Conservation (phyloP, 1,284 basidiomycete species). For the Trichosporon ovoides region DNA sequence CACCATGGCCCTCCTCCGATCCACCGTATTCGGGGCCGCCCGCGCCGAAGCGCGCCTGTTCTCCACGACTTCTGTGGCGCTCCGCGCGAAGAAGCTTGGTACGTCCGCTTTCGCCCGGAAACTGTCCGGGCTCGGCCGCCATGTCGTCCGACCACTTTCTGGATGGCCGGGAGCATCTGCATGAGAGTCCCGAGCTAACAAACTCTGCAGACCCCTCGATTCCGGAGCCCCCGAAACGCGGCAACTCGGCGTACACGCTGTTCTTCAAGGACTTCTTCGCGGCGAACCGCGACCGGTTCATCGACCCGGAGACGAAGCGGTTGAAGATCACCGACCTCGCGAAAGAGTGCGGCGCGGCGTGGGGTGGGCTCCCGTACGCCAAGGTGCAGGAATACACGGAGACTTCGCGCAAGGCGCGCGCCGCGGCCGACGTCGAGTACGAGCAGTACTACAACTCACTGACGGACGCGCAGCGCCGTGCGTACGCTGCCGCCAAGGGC, state of each 20-base stretch:
- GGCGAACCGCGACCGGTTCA: slow-evolving; percentile 7
- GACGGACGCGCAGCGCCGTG: slow-evolving; percentile 19
- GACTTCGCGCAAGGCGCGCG: slow-evolving; percentile 1
- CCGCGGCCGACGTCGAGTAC: slow-evolving; percentile 22
- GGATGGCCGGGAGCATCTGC: no score
- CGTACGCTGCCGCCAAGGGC: slow-evolving; percentile 25
- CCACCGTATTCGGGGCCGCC: not conserved
- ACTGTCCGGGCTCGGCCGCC: not conserved
- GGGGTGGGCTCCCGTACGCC: slow-evolving; percentile 17
- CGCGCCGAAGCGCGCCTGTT: not conserved
- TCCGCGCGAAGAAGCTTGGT: not conserved
- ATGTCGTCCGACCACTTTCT: no score
- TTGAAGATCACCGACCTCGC: slow-evolving; percentile 17
- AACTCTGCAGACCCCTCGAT: not conserved
- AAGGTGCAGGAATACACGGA: slow-evolving; percentile 15
- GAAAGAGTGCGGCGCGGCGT: slow-evolving; percentile 19
- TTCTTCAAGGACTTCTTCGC: slow-evolving; percentile 24
- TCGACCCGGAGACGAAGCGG: slow-evolving; percentile 17
- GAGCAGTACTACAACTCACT: slow-evolving; percentile 24
- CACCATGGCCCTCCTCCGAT: slow-evolving; percentile 4
- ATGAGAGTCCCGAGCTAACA: not conserved
- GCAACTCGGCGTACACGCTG: slow-evolving; percentile 25
- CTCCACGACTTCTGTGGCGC: not conserved
- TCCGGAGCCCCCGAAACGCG: slow-evolving; percentile 15
- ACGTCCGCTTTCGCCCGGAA: not conserved